Percentiles rank a stretch among this genome's conserved stretches.
Conservation (phyloP, 495 filamentous ascomycete species). For the Cladorrhinum samala region DNA sequence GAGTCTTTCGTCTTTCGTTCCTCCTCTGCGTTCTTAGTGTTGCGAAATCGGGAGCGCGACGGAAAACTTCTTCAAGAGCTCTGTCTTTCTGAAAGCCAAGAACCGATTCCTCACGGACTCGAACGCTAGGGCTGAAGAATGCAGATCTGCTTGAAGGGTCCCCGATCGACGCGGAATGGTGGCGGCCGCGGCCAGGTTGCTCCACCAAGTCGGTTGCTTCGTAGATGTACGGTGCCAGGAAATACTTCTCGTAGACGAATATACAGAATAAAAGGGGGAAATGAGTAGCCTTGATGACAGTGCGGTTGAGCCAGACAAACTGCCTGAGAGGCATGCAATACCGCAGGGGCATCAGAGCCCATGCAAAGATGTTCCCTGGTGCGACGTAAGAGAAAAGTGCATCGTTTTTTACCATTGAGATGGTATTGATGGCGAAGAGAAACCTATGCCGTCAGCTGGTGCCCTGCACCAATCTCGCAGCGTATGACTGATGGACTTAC, state of each 20-base stretch:
- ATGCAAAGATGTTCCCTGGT: conserved; percentile 81
- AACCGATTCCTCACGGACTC: conserved; percentile 74
- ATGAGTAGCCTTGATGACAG: conserved; percentile 83
- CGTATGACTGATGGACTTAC: too few species aligned
- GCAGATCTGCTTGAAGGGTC: conserved; percentile 42
- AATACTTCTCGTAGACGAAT: conserved; percentile 75
- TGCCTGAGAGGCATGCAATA: conserved; percentile 70
- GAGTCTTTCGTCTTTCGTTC: conserved; percentile 57
- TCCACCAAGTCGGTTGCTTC: conserved; percentile 70
- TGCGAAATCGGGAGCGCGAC: conserved; percentile 42
- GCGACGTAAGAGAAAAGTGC: conserved; percentile 87
- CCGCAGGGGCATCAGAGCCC: conserved; percentile 73
- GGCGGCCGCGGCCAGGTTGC: conserved; percentile 29
- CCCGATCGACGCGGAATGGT: conserved; percentile 48
- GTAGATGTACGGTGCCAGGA: conserved; percentile 62
- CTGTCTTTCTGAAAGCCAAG: conserved; percentile 81
- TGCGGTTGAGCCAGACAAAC: conserved; percentile 76
- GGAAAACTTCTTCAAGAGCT: conserved; percentile 89
- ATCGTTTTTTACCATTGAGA: conserved; percentile 95
- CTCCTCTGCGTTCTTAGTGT: conserved; percentile 44
- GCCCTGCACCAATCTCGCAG: background rate
- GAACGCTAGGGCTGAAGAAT: conserved; percentile 62
- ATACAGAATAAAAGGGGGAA: conserved; percentile 79
- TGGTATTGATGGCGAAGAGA: conserved; percentile 86
- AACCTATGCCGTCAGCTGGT: conserved; percentile 44